These are phyloP conservation scores for Colletotrichum chlorophyti DNA, from an alignment of 2,329 filamentous ascomycete genomes.

Conservation along the genomic window DNA sequence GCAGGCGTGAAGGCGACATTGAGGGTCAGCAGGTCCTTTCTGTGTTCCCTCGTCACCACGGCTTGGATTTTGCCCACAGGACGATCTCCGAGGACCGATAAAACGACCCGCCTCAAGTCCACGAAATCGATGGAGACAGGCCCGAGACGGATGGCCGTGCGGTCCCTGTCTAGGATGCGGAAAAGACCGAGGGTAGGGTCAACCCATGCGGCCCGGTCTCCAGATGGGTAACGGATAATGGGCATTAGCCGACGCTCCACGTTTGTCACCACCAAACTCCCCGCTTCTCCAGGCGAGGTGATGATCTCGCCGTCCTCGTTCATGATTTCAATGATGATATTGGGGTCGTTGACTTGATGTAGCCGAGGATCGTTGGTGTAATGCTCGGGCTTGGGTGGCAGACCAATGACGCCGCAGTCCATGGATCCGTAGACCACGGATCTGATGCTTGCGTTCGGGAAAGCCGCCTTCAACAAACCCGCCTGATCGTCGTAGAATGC, in stretches of 20 bases:
- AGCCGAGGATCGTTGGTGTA: conserved; percentile 10
- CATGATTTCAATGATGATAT: conserved; percentile 17
- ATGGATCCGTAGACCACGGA: conserved; percentile 23
- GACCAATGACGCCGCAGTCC: conserved; percentile 20
- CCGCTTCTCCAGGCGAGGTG: background rate
- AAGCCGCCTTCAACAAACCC: conserved; percentile 3
- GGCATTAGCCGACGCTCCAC: conserved; percentile 23
- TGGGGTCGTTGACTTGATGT: conserved; percentile 22
- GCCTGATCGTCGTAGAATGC: conserved; percentile 23
- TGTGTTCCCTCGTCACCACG: conserved; percentile 6
- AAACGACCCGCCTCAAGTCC: conserved; percentile 17
- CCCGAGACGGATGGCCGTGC: conserved; percentile 21
- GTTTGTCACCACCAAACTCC: conserved; percentile 19
- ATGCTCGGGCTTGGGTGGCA: conserved; percentile 14
- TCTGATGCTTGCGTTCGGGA: conserved; percentile 9
- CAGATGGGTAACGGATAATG: conserved; percentile 22
- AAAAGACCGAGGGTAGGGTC: conserved; percentile 16
- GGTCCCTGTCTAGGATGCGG: conserved; percentile 23
- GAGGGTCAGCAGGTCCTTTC: conserved; percentile 17
- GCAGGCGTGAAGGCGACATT: conserved; percentile 2
- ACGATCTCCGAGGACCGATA: background rate
- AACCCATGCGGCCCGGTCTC: conserved; percentile 22
- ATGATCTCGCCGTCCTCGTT: conserved; percentile 10
- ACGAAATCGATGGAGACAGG: conserved; percentile 22
- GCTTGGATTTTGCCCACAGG: conserved; percentile 13